phyloP scores from a whole-genome alignment of 805 yeast genomes.

The Saccharomycopsis sp. region DNA sequence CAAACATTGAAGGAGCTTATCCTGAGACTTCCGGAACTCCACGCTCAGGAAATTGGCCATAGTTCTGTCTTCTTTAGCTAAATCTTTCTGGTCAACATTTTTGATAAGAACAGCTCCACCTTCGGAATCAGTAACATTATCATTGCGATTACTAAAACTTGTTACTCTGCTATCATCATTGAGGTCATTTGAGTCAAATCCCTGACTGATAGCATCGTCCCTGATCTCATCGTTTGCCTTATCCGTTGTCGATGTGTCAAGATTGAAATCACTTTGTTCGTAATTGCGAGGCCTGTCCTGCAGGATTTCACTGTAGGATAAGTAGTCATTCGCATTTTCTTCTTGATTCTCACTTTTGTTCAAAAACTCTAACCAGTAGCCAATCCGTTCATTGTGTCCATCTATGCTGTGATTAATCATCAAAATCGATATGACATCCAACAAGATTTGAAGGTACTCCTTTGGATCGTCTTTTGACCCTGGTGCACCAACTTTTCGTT shows the following conservation, averaged over 20 bases:
- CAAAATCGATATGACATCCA: conserved; percentile 5
- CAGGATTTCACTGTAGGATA: not conserved
- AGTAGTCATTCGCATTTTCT: not conserved
- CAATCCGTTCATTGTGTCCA: conserved; percentile 4
- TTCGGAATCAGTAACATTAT: not conserved
- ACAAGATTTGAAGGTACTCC: conserved; percentile 3
- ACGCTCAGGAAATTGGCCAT: not conserved
- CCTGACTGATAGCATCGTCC: not conserved
- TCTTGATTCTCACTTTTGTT: not conserved
- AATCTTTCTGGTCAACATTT: not conserved
- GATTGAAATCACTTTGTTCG: not conserved
- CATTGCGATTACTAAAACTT: not conserved
- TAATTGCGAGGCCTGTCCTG: not conserved
- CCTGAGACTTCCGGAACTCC: not conserved
- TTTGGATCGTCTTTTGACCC: not conserved
- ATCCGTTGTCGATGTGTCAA: not conserved
- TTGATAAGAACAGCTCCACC: not conserved
- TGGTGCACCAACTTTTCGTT: not conserved
- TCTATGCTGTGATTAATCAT: conserved; percentile 4
- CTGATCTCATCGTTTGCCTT: not conserved
- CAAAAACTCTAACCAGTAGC: conserved; percentile 6
- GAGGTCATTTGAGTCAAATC: not conserved
- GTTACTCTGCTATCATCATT: not conserved
- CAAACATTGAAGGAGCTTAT: not conserved
- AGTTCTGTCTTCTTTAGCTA: not conserved